phyloP scores from a whole-genome alignment of 257 asterid genomes.

The Solanum dulcamara region DNA sequence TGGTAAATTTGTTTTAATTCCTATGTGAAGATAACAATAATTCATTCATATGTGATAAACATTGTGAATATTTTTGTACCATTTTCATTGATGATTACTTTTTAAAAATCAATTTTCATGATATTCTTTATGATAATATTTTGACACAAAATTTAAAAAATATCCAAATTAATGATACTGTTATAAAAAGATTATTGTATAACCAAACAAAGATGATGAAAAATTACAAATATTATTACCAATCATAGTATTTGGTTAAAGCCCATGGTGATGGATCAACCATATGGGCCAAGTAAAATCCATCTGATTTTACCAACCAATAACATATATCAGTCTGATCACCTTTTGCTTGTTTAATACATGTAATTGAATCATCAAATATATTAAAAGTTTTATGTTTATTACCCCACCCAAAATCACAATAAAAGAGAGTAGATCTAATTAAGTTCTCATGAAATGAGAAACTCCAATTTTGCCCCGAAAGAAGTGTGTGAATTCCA shows the following conservation, averaged over 20 bases:
- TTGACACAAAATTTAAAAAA: background rate
- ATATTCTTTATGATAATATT: background rate
- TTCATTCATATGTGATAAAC: background rate
- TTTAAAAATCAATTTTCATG: background rate
- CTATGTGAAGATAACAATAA: background rate
- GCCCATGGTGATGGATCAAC: background rate
- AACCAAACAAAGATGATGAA: background rate
- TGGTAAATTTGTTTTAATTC: background rate
- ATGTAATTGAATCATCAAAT: background rate
- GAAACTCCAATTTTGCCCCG: background rate
- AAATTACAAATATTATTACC: background rate
- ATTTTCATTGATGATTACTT: accelerated
- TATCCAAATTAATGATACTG: background rate
- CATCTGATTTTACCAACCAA: background rate
- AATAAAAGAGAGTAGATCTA: background rate
- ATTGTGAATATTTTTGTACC: background rate
- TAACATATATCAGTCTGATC: background rate
- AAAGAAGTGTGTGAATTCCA: background rate
- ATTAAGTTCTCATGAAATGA: background rate
- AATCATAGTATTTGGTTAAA: background rate
- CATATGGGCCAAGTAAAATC: background rate
- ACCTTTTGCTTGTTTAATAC: background rate
- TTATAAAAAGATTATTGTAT: background rate
- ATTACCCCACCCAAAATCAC: background rate
- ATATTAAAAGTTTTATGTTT: background rate